Evolutionary conservation across 2,329 filamentous ascomycete genomes (phyloP).

Genomic region (Calonectria pauciramosa): DNA sequence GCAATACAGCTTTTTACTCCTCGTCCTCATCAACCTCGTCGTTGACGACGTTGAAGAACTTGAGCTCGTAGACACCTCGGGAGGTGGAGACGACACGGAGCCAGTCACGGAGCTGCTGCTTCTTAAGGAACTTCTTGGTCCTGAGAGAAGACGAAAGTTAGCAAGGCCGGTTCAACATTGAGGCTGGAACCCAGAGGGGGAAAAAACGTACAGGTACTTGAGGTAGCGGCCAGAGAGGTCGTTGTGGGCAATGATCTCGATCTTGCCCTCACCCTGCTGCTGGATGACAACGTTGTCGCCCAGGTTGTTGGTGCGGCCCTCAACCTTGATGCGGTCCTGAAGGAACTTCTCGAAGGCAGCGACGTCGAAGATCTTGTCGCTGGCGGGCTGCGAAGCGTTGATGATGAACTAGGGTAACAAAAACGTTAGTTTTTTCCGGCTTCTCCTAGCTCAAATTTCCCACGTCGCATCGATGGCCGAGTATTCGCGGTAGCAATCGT

Average conservation of each 20-base stretch:
- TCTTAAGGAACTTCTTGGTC: constrained; percentile 99
- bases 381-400: constrained; percentile 98
- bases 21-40: constrained; percentile 98
- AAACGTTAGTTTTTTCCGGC: constrained; percentile 29
- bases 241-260: constrained; percentile 97
- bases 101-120: constrained; percentile 99
- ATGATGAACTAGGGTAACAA: constrained; percentile 84
- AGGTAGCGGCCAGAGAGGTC: constrained; percentile 99
- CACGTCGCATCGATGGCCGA: neutral
- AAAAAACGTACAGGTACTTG: constrained; percentile 91
- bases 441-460: neutral
- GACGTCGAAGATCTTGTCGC: constrained; percentile 99
- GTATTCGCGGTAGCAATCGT: constrained; percentile 8
- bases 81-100: constrained; percentile 98
- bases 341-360: constrained; percentile 99
- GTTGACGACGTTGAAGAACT: constrained; percentile 99
- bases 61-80: constrained; percentile 99
- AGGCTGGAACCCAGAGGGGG: neutral
- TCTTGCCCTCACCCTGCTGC: constrained; percentile 95
- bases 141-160: constrained; percentile 58
- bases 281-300: constrained; percentile 92
- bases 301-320: constrained; percentile 97
- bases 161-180: neutral
- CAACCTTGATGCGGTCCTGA: constrained; percentile 99
- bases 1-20: constrained; percentile 76